These are phyloP conservation scores for Cryptomeria japonica DNA, from an alignment of 75 land plant species.

Conservation along the genomic window DNA sequence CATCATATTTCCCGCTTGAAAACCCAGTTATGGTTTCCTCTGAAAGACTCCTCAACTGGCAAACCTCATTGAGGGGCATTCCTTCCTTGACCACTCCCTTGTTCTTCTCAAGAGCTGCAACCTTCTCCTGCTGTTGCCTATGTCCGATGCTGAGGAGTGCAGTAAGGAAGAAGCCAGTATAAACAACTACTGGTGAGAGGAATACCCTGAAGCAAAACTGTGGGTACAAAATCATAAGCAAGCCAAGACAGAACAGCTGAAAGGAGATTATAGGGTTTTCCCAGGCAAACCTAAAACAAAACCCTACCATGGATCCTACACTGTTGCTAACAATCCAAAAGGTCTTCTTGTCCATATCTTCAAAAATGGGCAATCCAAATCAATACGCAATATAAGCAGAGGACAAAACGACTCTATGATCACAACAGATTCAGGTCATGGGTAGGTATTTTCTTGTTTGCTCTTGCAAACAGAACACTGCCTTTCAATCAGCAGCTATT, in stretches of 20 bases:
- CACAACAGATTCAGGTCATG: not conserved
- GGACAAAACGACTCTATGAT: not conserved
- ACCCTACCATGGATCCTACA: not conserved
- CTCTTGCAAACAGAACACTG: too few relatives aligned
- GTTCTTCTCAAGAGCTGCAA: not conserved
- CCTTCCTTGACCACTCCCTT: not conserved
- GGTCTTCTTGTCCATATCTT: not conserved
- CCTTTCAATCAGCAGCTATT: not conserved
- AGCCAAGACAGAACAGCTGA: not conserved
- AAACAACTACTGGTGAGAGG: conserved; percentile 10
- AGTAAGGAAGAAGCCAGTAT: not conserved
- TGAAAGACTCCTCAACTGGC: not conserved
- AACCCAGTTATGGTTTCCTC: not conserved
- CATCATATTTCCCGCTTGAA: not conserved
- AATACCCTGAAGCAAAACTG: conserved; percentile 9
- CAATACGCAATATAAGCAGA: not conserved
- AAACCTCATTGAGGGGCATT: not conserved
- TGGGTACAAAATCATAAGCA: not conserved
- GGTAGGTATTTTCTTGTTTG: not conserved
- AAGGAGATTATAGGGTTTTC: conserved; percentile 1
- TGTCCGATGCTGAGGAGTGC: not conserved
- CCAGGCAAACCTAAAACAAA: not conserved
- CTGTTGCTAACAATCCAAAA: not conserved
- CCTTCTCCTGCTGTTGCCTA: conserved; percentile 3
- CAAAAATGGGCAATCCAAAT: not conserved